Percentiles rank a stretch among this genome's conserved stretches.
phyloP scores from a whole-genome alignment of 306 rosid species.

The Vigna hirtella region DNA sequence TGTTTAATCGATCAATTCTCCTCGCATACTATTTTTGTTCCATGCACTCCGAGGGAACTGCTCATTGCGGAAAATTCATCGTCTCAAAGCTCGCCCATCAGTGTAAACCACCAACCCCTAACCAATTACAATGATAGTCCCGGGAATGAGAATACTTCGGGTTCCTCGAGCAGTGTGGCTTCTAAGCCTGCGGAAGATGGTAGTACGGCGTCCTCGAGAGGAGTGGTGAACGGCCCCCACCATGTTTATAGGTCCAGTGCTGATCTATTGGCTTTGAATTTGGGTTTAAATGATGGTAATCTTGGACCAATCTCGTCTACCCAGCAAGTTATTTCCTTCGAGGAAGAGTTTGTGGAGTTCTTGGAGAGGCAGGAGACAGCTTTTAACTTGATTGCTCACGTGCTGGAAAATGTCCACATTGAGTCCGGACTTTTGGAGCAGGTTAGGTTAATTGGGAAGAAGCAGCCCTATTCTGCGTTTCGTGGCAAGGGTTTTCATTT shows the following conservation, averaged over 20 bases:
- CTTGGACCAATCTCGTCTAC: constrained; percentile 56
- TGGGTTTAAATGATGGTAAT: constrained; percentile 72
- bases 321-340: constrained; percentile 79
- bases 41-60: too few species aligned
- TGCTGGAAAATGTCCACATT: constrained; percentile 63
- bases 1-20: too few species aligned
- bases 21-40: too few species aligned
- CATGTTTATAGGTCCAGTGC: constrained; percentile 69
- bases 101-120: too few species aligned
- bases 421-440: constrained; percentile 79
- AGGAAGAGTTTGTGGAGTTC: constrained; percentile 87
- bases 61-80: too few species aligned
- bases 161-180: constrained; percentile 64
- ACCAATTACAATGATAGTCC: too few species aligned
- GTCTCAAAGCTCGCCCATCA: too few species aligned
- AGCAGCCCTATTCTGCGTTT: constrained; percentile 53
- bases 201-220: constrained; percentile 68
- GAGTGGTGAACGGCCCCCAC: constrained; percentile 69
- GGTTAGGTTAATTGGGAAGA: constrained; percentile 81
- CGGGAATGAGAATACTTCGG: too few species aligned
- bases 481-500: too few species aligned
- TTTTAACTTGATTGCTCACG: constrained; percentile 81
- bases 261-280: constrained; percentile 70
- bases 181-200: constrained; percentile 63
- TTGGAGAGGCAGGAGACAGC: constrained; percentile 95